Conservation (phyloP, 495 filamentous ascomycete species). For the Penicillium salamii region DNA sequence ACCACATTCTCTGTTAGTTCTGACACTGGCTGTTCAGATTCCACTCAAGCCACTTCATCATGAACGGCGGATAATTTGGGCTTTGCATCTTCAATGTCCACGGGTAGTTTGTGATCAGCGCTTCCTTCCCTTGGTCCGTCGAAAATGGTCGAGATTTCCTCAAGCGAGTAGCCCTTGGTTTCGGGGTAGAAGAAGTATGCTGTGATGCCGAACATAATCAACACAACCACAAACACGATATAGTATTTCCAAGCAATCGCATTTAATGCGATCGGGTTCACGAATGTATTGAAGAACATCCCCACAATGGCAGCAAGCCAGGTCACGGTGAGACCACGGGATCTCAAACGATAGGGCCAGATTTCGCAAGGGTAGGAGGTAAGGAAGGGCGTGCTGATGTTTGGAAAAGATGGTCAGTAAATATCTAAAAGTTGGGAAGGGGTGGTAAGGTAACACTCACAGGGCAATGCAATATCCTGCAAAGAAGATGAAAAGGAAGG, state of each 20-base stretch:
- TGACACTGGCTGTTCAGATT: background rate
- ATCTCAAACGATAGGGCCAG: conserved; percentile 60
- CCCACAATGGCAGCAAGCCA: background rate
- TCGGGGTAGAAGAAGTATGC: conserved; percentile 18
- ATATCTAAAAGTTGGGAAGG: background rate
- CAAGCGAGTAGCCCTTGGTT: background rate
- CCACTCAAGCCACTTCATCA: background rate
- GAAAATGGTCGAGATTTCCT: conserved; percentile 46
- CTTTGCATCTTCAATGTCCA: background rate
- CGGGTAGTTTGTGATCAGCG: background rate
- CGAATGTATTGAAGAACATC: background rate
- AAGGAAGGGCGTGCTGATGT: conserved; percentile 50
- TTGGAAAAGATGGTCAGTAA: background rate
- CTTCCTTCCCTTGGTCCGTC: conserved; percentile 48
- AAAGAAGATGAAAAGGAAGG: conserved; percentile 59
- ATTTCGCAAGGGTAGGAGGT: conserved; percentile 65
- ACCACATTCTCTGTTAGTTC: too few relatives aligned
- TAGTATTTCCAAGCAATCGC: background rate
- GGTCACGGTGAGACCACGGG: conserved; percentile 64
- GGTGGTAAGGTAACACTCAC: too few relatives aligned
- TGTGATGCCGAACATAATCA: conserved; percentile 22
- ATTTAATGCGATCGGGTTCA: background rate
- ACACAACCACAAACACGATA: background rate
- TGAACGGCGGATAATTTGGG: background rate
- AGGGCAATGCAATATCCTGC: conserved; percentile 57